Evolutionary conservation across 192 early-diverging fungal species (phyloP), one percentile per base, ranked within the genome.

Genomic region (Podila clonocystis): DNA sequence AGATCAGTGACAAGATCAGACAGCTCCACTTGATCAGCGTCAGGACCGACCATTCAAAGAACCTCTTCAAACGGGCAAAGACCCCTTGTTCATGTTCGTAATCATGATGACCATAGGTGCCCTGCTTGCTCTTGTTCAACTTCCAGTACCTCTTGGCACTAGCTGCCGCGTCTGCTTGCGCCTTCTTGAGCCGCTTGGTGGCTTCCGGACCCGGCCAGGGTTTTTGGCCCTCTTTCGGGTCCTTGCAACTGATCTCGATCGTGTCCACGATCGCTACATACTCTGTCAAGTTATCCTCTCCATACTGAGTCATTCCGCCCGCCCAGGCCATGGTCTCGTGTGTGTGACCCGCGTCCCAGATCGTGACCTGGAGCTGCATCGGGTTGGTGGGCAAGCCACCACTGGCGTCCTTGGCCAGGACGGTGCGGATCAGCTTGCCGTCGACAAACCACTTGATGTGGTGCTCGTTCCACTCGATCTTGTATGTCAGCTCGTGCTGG

Each of bases 341-440:
- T 4, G 52, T 29, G 60, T 70, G 62, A 2, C 82, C 82, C 24
- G 72, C 82, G 63, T 87, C 86, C 86, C 86, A 87, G 28, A 87
- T 67, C 9, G 83, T 82, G 52, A 87, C 26, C 59, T 87, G 76
- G 49, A 85, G 31, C 31, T 73, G 75, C 59, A 63, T 74, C 2
- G 64, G 29, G 28, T 73, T 64, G 17, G 58, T 28, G 6, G 69
- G 61, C 0, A 79, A 19, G 3, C 76, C 76, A 11, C 65, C 65
- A 4, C 19, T 26, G 12, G 36, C 15, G 28, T 75, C 74, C 26
- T 58, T 68, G 26, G 76, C 77, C 19, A 52, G 22, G 12, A 75
- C 70, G 0, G 82, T 75, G 63, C 85, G 70, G 20, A 85, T 22
- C 12, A 72, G 12, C 60, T 83, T 80, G 5, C 82, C 84, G 52